Evolutionary conservation across 2,329 filamentous ascomycete genomes (phyloP).

Genomic region (Neoarthrinium moseri): DNA sequence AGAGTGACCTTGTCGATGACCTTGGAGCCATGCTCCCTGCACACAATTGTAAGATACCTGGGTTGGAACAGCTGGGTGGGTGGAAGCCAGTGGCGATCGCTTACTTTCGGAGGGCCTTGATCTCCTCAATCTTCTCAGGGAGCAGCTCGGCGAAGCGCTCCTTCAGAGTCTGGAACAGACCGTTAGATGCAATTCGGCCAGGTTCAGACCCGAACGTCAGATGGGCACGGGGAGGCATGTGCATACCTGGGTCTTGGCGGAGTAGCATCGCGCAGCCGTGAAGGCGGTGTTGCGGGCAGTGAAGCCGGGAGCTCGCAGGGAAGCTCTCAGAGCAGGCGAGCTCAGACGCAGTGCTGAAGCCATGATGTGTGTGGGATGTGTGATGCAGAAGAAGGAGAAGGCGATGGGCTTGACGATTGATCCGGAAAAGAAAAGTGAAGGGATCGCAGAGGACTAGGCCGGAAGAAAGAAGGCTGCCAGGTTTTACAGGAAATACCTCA

Average conservation of each 20-base stretch:
- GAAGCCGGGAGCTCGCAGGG: conserved; percentile 66
- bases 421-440: conserved; percentile 19
- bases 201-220: too few relatives aligned
- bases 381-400: conserved; percentile 1
- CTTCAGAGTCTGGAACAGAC: conserved; percentile 86
- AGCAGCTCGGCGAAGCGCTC: conserved; percentile 96
- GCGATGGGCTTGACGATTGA: conserved; percentile 5
- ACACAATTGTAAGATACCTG: conserved; percentile 21
- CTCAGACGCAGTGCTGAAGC: conserved; percentile 79
- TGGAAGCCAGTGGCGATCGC: conserved; percentile 29
- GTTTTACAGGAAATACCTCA: conserved; percentile 9
- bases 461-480: conserved; percentile 1
- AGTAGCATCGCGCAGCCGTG: conserved; percentile 87
- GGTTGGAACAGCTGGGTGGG: not conserved
- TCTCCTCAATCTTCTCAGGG: conserved; percentile 96
- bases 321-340: conserved; percentile 78
- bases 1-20: conserved; percentile 97
- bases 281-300: conserved; percentile 70
- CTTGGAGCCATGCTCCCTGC: conserved; percentile 89
- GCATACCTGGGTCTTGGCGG: conserved; percentile 83
- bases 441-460: conserved; percentile 14
- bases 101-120: conserved; percentile 97
- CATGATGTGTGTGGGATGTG: conserved; percentile 55
- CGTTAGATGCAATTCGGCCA: too few relatives aligned
- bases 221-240: not conserved